Conservation (phyloP, 768 basidiomycete species). For the Psilocybe cyanescens region DNA sequence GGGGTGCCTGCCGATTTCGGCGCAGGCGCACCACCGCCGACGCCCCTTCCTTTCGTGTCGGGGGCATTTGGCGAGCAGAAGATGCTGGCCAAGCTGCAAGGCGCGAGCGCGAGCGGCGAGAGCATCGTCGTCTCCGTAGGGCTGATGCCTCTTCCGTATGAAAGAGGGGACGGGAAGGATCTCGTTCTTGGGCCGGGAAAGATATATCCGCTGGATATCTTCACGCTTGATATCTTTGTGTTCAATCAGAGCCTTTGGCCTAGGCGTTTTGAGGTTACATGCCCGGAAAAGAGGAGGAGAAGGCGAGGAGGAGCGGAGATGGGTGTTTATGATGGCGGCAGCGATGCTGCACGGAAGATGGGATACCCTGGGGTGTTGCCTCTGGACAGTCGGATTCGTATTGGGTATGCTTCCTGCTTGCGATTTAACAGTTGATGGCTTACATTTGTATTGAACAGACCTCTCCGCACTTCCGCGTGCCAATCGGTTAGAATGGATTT, state of each 20-base stretch:
- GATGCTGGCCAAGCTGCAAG: constrained; percentile 31
- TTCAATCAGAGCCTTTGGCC: constrained; percentile 82
- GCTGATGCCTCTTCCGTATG: constrained; percentile 33
- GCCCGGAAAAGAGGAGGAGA: constrained; percentile 57
- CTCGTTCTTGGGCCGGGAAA: constrained; percentile 38
- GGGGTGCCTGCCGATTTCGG: constrained; percentile 39
- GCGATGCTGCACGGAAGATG: constrained; percentile 36
- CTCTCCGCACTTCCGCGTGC: constrained; percentile 78
- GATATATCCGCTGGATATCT: constrained; percentile 75
- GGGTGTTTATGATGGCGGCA: constrained; percentile 30
- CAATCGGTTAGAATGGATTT: constrained; percentile 90
- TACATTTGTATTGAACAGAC: constrained; percentile 43
- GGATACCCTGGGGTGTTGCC: constrained; percentile 70
- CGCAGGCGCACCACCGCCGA: constrained; percentile 42
- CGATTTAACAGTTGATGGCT: background rate
- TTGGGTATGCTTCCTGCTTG: constrained; percentile 58
- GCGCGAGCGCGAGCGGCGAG: constrained; percentile 46
- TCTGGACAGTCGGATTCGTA: constrained; percentile 75
- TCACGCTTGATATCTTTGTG: constrained; percentile 86
- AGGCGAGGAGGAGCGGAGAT: constrained; percentile 39
- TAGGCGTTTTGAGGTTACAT: constrained; percentile 76
- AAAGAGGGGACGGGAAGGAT: constrained; percentile 21
- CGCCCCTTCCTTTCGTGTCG: constrained; percentile 58
- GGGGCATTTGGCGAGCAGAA: constrained; percentile 46
- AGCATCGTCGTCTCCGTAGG: constrained; percentile 76